These are phyloP conservation scores for Imleria badia DNA, from an alignment of 768 basidiomycete genomes.

Conservation along the genomic window DNA sequence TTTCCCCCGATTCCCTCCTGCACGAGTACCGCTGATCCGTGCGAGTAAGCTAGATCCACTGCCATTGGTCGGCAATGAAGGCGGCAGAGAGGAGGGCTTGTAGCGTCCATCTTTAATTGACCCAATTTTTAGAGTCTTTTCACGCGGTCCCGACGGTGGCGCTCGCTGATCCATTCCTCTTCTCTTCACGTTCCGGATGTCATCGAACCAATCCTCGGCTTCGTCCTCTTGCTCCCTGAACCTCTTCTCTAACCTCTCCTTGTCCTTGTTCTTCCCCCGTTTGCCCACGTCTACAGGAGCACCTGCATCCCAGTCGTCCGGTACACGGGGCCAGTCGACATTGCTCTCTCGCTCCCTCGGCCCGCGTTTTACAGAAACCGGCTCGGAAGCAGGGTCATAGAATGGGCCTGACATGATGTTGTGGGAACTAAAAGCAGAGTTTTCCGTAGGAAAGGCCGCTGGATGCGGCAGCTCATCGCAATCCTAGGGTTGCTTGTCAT, in stretches of 20 bases:
- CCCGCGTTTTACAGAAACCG: conserved; percentile 32
- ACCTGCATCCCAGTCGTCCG: conserved; percentile 46
- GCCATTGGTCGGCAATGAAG: conserved; percentile 20
- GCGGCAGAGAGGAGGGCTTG: conserved; percentile 20
- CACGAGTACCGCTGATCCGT: conserved; percentile 25
- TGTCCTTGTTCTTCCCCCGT: conserved; percentile 60
- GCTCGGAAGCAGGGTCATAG: conserved; percentile 42
- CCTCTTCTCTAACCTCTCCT: conserved; percentile 51
- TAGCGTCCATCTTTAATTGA: conserved; percentile 31
- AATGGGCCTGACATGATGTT: conserved; percentile 70
- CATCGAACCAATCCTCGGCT: conserved; percentile 65
- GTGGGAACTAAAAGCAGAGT: conserved; percentile 66
- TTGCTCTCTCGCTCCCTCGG: conserved; percentile 36
- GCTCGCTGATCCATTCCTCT: conserved; percentile 22
- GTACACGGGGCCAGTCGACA: conserved; percentile 31
- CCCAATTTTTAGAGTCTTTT: conserved; percentile 39
- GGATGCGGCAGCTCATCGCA: conserved; percentile 48
- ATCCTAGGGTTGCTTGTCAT: conserved; percentile 44
- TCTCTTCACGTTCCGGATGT: conserved; percentile 31
- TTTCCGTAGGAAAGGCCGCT: conserved; percentile 45
- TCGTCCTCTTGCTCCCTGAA: conserved; percentile 56
- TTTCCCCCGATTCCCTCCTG: conserved; percentile 4
- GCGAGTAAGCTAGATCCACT: conserved; percentile 34
- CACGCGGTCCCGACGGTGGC: conserved; percentile 9
- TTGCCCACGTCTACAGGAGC: conserved; percentile 64